phyloP scores from a whole-genome alignment of 495 filamentous ascomycete species.

The Hypoxylon intermedium region DNA sequence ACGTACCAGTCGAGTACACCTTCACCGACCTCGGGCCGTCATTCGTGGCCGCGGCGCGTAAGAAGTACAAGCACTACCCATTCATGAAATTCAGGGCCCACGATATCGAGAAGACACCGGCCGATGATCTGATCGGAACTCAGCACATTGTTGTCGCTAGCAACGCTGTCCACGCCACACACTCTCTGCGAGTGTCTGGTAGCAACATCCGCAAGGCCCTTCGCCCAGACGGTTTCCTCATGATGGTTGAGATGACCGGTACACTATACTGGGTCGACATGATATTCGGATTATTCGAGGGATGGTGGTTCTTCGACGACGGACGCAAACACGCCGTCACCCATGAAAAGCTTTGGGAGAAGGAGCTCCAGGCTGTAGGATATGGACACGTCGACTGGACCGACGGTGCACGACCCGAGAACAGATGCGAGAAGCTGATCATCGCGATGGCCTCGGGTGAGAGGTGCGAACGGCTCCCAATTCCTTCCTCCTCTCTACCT shows the following conservation, averaged over 20 bases:
- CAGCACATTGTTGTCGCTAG: conserved; percentile 54
- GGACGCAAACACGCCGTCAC: conserved; percentile 55
- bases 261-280: conserved; percentile 55
- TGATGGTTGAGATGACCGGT: conserved; percentile 56
- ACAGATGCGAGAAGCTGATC: conserved; percentile 53
- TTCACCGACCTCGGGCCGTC: conserved; percentile 56
- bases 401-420: conserved; percentile 52
- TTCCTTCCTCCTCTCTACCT: conserved; percentile 33
- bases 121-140: conserved; percentile 44
- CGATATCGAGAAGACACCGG: conserved; percentile 50
- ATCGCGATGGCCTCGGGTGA: conserved; percentile 54
- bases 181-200: conserved; percentile 38
- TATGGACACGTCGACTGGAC: conserved; percentile 59
- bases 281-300: conserved; percentile 58
- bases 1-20: conserved; percentile 56
- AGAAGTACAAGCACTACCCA: conserved; percentile 41
- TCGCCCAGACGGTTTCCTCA: conserved; percentile 52
- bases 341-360: conserved; percentile 47
- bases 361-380: conserved; percentile 49
- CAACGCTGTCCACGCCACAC: conserved; percentile 59
- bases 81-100: conserved; percentile 50
- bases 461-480: conserved; percentile 38
- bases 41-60: conserved; percentile 46
- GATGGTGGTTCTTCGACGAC: conserved; percentile 63
- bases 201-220: conserved; percentile 49